Conservation (phyloP, 1,284 basidiomycete genomes). For the Wolfiporia cocos region DNA sequence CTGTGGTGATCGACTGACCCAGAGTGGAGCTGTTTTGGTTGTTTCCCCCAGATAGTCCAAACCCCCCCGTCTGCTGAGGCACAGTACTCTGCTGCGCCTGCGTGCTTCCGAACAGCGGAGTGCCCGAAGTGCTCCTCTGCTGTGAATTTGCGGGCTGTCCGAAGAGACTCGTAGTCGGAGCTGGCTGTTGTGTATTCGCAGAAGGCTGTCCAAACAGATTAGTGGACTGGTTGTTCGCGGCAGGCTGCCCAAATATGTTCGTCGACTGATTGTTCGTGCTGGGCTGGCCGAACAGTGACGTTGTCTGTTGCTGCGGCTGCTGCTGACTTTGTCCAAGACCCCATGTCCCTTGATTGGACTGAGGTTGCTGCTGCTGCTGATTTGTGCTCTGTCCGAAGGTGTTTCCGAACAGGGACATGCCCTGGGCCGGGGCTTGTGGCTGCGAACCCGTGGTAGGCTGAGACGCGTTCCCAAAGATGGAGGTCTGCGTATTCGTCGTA, state of each 20-base stretch:
- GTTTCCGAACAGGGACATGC: constrained; percentile 23
- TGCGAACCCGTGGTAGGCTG: constrained; percentile 8
- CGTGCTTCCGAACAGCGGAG: constrained; percentile 6
- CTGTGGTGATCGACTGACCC: constrained; percentile 4
- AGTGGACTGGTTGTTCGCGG: constrained; percentile 7
- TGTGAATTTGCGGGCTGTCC: constrained; percentile 15
- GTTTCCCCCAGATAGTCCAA: constrained; percentile 6
- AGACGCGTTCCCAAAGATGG: constrained; percentile 26
- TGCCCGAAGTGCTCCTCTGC: constrained; percentile 11
- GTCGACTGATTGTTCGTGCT: constrained; percentile 9
- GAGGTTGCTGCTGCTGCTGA: constrained; percentile 21
- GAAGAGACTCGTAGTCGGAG: constrained; percentile 3
- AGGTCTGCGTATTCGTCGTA: constrained; percentile 16
- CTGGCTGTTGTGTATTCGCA: constrained; percentile 14
- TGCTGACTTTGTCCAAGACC: constrained; percentile 24
- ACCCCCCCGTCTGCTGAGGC: constrained; percentile 8
- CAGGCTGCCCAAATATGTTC: constrained; percentile 15
- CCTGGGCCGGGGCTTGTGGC: constrained; percentile 3
- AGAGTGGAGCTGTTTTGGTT: constrained; percentile 1
- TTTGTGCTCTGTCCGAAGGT: constrained; percentile 10
- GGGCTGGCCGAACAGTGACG: constrained; percentile 10
- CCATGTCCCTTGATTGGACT: constrained; percentile 9
- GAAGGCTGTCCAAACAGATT: constrained; percentile 16
- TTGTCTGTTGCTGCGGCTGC: constrained; percentile 18
- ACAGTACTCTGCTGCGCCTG: constrained; percentile 6